Evolutionary conservation across 305 asterid genomes (phyloP).

Genomic region (Nicotiana rustica): DNA sequence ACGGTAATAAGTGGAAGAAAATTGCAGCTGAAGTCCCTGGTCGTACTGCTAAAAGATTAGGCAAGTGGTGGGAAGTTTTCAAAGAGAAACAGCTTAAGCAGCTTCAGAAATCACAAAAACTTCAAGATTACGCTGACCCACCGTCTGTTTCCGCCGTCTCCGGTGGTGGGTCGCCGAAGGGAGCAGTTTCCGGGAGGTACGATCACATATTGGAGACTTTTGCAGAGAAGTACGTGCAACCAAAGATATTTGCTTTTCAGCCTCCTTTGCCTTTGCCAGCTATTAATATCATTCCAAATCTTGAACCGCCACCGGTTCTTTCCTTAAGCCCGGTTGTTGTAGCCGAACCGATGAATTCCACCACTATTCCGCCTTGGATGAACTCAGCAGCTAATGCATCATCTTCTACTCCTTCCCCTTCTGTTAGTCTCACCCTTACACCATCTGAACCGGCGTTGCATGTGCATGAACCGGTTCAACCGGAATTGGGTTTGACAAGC

Average conservation of each 20-base stretch:
- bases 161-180: conserved; percentile 55
- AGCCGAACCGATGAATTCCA: conserved; percentile 41
- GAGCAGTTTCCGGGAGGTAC: conserved; percentile 67
- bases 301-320: conserved; percentile 56
- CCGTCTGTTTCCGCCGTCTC: conserved; percentile 43
- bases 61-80: conserved; percentile 96
- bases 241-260: conserved; percentile 53
- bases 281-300: conserved; percentile 41
- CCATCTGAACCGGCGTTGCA: conserved; percentile 60
- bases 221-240: conserved; percentile 87
- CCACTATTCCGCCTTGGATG: conserved; percentile 64
- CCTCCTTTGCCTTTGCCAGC: conserved; percentile 42
- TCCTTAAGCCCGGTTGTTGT: conserved; percentile 46
- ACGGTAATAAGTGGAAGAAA: conserved; percentile 90
- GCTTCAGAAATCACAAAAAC: conserved; percentile 53
- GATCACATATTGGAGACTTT: conserved; percentile 78
- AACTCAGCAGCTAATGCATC: conserved; percentile 48
- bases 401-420: conserved; percentile 67
- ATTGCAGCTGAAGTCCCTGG: conserved; percentile 86
- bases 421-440: conserved; percentile 67
- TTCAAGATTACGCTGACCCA: conserved; percentile 40
- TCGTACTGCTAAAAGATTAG: conserved; percentile 81
- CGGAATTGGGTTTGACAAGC: conserved; percentile 32
- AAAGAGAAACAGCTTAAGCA: conserved; percentile 85
- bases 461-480: conserved; percentile 50